Evolutionary conservation across 495 filamentous ascomycete species (phyloP).

Genomic region (Aspergillus ellipticus): DNA sequence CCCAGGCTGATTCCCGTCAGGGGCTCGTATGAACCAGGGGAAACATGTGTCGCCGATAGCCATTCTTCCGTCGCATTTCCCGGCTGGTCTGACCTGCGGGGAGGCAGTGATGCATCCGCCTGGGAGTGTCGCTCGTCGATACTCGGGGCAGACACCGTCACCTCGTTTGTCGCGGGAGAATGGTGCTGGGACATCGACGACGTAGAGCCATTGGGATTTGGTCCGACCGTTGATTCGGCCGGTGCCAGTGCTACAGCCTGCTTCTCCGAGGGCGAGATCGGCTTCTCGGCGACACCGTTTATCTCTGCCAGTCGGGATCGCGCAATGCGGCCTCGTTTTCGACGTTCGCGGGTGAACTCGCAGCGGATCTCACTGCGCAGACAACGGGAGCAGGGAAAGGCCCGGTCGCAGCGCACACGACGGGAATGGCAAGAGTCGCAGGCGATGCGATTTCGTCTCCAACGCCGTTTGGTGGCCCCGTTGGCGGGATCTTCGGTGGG

Average conservation of each 20-base stretch:
- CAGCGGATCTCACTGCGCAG: constrained; percentile 41
- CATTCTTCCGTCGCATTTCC: constrained; percentile 39
- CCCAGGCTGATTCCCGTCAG: constrained; percentile 23
- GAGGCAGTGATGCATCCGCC: constrained; percentile 15
- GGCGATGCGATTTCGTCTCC: constrained; percentile 45
- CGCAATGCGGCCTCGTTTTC: constrained; percentile 45
- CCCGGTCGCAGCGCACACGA: constrained; percentile 47
- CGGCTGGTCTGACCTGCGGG: constrained; percentile 13
- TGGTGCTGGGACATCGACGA: constrained; percentile 24
- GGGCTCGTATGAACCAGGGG: constrained; percentile 35
- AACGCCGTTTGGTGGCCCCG: constrained; percentile 35
- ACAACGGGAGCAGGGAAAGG: constrained; percentile 45
- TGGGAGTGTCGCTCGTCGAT: constrained; percentile 31
- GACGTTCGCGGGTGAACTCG: constrained; percentile 44
- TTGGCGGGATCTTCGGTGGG: constrained; percentile 27
- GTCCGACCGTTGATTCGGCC: constrained; percentile 15
- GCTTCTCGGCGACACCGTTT: constrained; percentile 3
- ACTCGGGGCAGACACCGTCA: constrained; percentile 32
- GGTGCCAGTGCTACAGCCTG: background rate
- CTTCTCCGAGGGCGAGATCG: constrained; percentile 4
- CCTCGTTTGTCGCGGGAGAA: constrained; percentile 34
- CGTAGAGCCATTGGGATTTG: constrained; percentile 27
- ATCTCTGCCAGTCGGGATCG: constrained; percentile 25
- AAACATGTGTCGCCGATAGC: constrained; percentile 38
- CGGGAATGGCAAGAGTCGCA: constrained; percentile 46